Evolutionary conservation across 2,329 filamentous ascomycete genomes (phyloP).

Genomic region (Fusarium chaquense): DNA sequence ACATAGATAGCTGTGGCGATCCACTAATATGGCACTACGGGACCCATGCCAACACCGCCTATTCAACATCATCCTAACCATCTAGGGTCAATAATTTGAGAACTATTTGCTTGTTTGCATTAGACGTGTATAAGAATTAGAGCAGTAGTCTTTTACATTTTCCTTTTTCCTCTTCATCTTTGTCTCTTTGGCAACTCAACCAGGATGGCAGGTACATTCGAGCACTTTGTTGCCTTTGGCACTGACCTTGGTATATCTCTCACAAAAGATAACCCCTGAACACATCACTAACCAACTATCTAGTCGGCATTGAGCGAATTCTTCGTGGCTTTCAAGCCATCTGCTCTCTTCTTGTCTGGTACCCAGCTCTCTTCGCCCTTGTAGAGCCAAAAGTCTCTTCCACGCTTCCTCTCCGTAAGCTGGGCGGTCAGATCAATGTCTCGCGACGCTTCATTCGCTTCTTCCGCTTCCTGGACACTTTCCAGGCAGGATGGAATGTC

Average conservation of each 20-base stretch:
- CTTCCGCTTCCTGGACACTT: conserved; percentile 74
- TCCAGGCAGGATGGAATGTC: conserved; percentile 62
- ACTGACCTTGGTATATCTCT: conserved; percentile 57
- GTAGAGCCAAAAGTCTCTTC: conserved; percentile 50
- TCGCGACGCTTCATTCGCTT: conserved; percentile 73
- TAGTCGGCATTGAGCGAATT: conserved; percentile 72
- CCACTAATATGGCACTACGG: conserved; percentile 22
- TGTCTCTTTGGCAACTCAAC: not conserved
- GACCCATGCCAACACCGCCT: conserved; percentile 42
- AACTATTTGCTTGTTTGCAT: conserved; percentile 38
- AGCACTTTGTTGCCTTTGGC: conserved; percentile 59
- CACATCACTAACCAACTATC: conserved; percentile 21
- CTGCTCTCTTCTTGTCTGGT: conserved; percentile 61
- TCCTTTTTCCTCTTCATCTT: not conserved
- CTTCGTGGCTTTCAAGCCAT: conserved; percentile 69
- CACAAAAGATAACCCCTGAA: not conserved
- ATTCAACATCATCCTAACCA: conserved; percentile 35
- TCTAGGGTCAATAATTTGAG: conserved; percentile 23
- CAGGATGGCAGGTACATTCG: conserved; percentile 47
- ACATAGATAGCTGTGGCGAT: not conserved
- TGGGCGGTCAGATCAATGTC: conserved; percentile 60
- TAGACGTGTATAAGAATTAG: not conserved
- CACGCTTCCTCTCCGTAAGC: conserved; percentile 49
- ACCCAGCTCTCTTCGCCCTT: conserved; percentile 56
- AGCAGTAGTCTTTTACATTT: not conserved